Evolutionary conservation across 345 rosid species (phyloP).

Genomic region (Cochlearia excelsa): DNA sequence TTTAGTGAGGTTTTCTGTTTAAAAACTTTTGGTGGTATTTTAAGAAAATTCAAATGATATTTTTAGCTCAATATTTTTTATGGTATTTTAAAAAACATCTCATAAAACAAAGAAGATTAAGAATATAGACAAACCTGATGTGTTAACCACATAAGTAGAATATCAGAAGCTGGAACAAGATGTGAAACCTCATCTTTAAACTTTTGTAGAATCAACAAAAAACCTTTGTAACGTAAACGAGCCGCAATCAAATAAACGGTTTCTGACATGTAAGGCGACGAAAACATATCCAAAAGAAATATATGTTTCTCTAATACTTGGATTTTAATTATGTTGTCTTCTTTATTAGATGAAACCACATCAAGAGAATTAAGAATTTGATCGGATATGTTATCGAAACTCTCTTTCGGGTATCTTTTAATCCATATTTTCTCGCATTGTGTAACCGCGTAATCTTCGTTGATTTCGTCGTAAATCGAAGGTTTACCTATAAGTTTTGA

Average conservation of each 20-base stretch:
- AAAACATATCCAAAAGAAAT: conserved; percentile 49
- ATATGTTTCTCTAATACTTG: conserved; percentile 49
- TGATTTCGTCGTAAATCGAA: conserved; percentile 61
- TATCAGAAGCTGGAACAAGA: conserved; percentile 66
- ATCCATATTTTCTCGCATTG: conserved; percentile 70
- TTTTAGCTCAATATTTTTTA: too few species aligned
- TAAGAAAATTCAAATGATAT: too few species aligned
- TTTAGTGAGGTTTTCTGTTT: too few species aligned
- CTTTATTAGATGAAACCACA: conserved; percentile 33
- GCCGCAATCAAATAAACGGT: conserved; percentile 67
- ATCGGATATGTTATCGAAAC: conserved; percentile 68
- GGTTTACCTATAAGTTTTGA: conserved; percentile 79
- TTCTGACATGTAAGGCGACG: conserved; percentile 64
- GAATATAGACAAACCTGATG: conserved; percentile 52
- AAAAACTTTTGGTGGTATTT: too few species aligned
- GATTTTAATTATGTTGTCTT: conserved; percentile 26
- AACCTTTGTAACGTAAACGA: conserved; percentile 71
- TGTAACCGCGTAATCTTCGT: conserved; percentile 71
- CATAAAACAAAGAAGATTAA: background rate
- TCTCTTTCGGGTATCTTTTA: conserved; percentile 53
- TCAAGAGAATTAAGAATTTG: conserved; percentile 31
- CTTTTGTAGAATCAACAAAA: conserved; percentile 51
- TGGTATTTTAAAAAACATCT: too few species aligned
- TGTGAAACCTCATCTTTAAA: conserved; percentile 42
- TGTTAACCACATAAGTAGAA: conserved; percentile 73